phyloP scores from a whole-genome alignment of 2,329 filamentous ascomycete species.

The Ophiognomonia clavigignenti-juglandacearum region DNA sequence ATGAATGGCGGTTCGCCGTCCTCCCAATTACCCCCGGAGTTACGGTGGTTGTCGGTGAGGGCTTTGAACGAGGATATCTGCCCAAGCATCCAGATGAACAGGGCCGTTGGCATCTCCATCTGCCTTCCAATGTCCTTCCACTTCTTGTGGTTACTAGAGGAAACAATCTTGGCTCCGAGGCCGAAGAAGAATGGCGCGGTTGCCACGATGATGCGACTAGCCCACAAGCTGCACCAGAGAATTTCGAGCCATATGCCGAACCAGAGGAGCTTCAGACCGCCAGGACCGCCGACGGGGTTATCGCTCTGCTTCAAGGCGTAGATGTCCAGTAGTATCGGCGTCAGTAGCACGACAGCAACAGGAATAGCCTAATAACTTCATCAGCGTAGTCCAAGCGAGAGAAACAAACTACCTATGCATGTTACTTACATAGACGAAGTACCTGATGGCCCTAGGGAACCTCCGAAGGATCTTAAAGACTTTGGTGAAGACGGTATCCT shows the following conservation, averaged over 20 bases:
- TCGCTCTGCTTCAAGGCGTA: slow-evolving; percentile 32
- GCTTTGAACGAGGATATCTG: slow-evolving; percentile 82
- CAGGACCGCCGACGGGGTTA: slow-evolving; percentile 56
- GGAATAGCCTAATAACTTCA: slow-evolving; percentile 26
- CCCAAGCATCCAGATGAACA: slow-evolving; percentile 91
- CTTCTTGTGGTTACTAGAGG: slow-evolving; percentile 83
- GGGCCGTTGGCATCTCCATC: slow-evolving; percentile 76
- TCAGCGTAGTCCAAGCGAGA: not conserved
- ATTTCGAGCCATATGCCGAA: slow-evolving; percentile 95
- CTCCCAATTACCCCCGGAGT: slow-evolving; percentile 23
- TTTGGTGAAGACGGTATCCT: slow-evolving; percentile 24
- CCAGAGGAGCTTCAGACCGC: slow-evolving; percentile 78
- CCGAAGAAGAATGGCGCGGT: slow-evolving; percentile 44
- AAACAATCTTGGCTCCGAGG: slow-evolving; percentile 62
- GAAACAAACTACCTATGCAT: not conserved
- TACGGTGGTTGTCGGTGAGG: slow-evolving; percentile 61
- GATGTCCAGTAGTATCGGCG: slow-evolving; percentile 34
- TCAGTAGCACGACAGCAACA: slow-evolving; percentile 37
- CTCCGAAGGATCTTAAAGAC: slow-evolving; percentile 41
- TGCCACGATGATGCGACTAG: slow-evolving; percentile 52
- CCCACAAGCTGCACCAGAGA: slow-evolving; percentile 88
- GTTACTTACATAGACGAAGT: slow-evolving; percentile 40
- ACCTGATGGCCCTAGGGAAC: slow-evolving; percentile 45
- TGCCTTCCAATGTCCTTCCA: slow-evolving; percentile 86
- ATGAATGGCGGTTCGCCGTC: slow-evolving; percentile 46